Percentiles rank a stretch among this genome's conserved stretches.
Evolutionary conservation across 495 filamentous ascomycete species (phyloP).

Genomic region (Rostrohypoxylon terebratum): DNA sequence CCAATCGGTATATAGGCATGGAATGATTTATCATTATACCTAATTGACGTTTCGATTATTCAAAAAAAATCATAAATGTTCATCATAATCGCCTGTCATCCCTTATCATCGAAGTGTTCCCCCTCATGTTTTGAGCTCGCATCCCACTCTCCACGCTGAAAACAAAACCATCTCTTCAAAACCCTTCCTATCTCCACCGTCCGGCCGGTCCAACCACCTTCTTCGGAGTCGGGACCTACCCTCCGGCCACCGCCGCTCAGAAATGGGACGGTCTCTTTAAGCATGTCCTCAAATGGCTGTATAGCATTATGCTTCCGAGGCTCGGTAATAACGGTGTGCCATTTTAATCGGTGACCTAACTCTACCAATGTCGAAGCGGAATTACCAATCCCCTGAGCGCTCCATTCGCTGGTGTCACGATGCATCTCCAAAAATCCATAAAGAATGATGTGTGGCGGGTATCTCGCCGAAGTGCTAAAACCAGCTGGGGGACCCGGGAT

Average conservation of each 20-base stretch:
- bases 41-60: constrained; percentile 18
- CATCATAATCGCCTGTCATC: constrained; percentile 7
- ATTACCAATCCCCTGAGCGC: constrained; percentile 81
- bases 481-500: constrained; percentile 43
- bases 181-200: constrained; percentile 74
- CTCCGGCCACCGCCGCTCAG: constrained; percentile 69
- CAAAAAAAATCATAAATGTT: constrained; percentile 24
- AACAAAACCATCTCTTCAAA: constrained; percentile 78
- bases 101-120: not conserved
- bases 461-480: constrained; percentile 1
- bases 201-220: constrained; percentile 72
- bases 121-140: constrained; percentile 17
- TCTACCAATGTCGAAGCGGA: constrained; percentile 77
- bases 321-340: constrained; percentile 53
- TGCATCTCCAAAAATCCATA: constrained; percentile 77
- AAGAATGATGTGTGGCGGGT: constrained; percentile 64
- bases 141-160: constrained; percentile 57
- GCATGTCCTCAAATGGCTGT: constrained; percentile 51
- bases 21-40: not conserved
- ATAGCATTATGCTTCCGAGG: constrained; percentile 29
- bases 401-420: constrained; percentile 80
- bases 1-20: constrained; percentile 11
- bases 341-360: constrained; percentile 60
- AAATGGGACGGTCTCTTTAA: constrained; percentile 70
- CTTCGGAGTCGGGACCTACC: constrained; percentile 58